phyloP scores from a whole-genome alignment of 148 eudicot genomes.

The Vaccinium macrocarpon region DNA sequence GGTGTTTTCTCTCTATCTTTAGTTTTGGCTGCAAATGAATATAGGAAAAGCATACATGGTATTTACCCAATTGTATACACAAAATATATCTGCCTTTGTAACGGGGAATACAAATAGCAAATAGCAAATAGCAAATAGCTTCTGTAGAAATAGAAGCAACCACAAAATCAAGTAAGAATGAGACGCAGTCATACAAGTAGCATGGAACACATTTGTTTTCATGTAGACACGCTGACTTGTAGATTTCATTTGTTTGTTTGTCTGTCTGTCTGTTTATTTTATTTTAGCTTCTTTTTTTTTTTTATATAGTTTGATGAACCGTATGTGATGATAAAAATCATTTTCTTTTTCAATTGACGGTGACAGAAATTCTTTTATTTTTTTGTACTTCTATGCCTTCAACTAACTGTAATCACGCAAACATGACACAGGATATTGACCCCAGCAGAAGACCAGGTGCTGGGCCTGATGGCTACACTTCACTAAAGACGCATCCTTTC shows the following conservation, averaged over 20 bases:
- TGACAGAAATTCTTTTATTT: background rate
- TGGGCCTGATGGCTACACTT: slow-evolving; percentile 80
- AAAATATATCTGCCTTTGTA: background rate
- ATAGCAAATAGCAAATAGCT: background rate
- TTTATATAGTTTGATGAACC: background rate
- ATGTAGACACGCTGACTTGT: background rate
- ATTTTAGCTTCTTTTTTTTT: background rate
- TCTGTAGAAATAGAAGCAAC: background rate
- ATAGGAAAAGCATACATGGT: background rate
- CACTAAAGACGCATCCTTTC: slow-evolving; percentile 78
- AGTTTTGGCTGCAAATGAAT: background rate
- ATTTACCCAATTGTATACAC: background rate
- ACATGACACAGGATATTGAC: slow-evolving; percentile 62
- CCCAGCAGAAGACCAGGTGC: slow-evolving; percentile 95
- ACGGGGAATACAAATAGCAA: background rate
- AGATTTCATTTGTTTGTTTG: background rate
- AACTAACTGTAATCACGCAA: background rate
- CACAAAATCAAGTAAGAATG: background rate
- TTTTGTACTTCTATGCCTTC: background rate
- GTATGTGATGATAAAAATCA: background rate
- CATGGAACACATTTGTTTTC: background rate
- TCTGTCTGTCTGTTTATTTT: background rate
- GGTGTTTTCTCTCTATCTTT: background rate
- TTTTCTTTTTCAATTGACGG: background rate
- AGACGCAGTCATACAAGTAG: background rate